Evolutionary conservation across 148 eudicot species (phyloP).

Genomic region (Chenopodium formosanum): DNA sequence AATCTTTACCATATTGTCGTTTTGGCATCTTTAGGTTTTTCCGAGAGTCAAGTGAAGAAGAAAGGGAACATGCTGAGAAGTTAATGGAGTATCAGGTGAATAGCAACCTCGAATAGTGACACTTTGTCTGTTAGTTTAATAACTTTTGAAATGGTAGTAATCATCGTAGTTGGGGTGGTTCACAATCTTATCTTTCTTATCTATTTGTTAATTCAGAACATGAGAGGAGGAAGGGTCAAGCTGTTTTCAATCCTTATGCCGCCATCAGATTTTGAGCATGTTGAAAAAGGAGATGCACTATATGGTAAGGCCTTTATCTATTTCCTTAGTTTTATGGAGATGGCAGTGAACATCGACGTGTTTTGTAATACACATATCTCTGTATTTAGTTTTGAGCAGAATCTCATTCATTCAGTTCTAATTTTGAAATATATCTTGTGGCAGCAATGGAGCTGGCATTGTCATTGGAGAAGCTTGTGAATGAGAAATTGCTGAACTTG

Average conservation of each 20-base stretch:
- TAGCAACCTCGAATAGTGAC: background rate
- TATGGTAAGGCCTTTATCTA: conserved; percentile 47
- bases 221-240: conserved; percentile 80
- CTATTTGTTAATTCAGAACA: conserved; percentile 48
- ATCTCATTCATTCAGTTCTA: background rate
- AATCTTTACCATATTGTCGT: background rate
- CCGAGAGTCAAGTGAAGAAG: conserved; percentile 84
- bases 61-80: conserved; percentile 87
- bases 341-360: background rate
- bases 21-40: conserved; percentile 48
- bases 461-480: conserved; percentile 76
- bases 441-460: conserved; percentile 92
- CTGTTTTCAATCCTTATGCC: conserved; percentile 51
- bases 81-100: conserved; percentile 81
- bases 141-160: background rate
- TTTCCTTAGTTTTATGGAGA: background rate
- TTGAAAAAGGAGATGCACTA: conserved; percentile 81
- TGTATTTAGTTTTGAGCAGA: background rate
- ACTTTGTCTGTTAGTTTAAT: background rate
- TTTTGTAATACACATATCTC: background rate
- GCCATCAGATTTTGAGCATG: conserved; percentile 64
- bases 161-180: background rate
- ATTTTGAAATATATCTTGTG: conserved; percentile 17
- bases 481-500: conserved; percentile 63
- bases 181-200: background rate